Base-by-base conservation (phyloP, 2,329 filamentous ascomycete species). In the Helotiales sp. region DNA sequence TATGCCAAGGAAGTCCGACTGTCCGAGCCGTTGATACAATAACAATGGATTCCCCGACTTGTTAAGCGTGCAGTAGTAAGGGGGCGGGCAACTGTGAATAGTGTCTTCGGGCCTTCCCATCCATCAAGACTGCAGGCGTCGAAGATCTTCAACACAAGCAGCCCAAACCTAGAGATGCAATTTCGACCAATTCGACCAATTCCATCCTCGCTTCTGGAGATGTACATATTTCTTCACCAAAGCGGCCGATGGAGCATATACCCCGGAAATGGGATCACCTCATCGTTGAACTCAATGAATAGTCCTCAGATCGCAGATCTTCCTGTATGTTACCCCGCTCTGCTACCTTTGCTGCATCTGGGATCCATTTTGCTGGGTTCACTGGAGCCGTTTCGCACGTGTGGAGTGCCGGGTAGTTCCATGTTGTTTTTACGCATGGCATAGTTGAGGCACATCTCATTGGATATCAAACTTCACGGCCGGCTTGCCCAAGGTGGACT, bases 281-380 rank as follows among this genome's bases (percentile, higher is more conserved):
- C 37, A 20, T 11, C 37, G 34, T 11, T 59, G 55, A 43, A 43
- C 55, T 59, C 55, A 28, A 47, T 30, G 34, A 47, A 59, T 32
- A 45, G 47, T 64, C 55, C 32, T 58, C 62, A 64, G 52, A 64
- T 64, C 17, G 62, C 62, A 34, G 40, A 64, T 59, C 52, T 6
- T 30, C 59, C n/a, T 32, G 34, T 8, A 1, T 55, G 7, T 13
- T 47, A 49, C 34, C 62, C 26, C 40, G 47, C 49, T 30, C 2
- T 34, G 11, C 26, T 11, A 40, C 40, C 52, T 58, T 49, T 40
- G 52, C 22, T 49, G 10, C 13, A 22, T 30, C 50, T 50, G 20
- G 17, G 17, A 24, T 55, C 52, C 52, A 34, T 55, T n/a, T 15
- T 55, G 52, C 52, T 30, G 52, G 52, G 52, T 13, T 55, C 17